Evolutionary conservation across 257 asterid species (phyloP).

Genomic region (Hygrophila difformis): DNA sequence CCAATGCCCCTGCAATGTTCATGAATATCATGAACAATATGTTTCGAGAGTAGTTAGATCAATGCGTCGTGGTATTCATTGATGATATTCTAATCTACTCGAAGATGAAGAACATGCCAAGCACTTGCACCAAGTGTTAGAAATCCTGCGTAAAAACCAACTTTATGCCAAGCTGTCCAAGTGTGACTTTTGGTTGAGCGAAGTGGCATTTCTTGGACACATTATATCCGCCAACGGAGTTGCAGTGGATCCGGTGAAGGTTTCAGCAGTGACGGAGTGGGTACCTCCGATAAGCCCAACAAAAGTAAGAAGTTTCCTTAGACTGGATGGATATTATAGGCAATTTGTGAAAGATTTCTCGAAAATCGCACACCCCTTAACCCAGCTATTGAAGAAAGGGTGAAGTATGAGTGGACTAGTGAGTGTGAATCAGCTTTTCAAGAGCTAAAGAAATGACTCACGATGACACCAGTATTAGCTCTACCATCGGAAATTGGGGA

Average conservation of each 20-base stretch:
- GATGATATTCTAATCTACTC: conserved; percentile 8
- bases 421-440: background rate
- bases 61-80: background rate
- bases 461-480: background rate
- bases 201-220: background rate
- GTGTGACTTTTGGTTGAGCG: conserved; percentile 4
- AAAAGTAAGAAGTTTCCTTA: background rate
- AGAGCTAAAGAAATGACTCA: background rate
- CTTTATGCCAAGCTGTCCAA: background rate
- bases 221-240: background rate
- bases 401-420: background rate
- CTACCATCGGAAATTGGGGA: background rate
- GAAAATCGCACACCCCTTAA: background rate
- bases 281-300: background rate
- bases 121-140: background rate
- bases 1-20: conserved; percentile 1
- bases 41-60: background rate
- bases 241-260: background rate
- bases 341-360: background rate
- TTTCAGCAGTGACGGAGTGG: background rate
- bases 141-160: background rate
- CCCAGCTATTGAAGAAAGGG: background rate
- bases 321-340: background rate
- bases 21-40: conserved; percentile 4
- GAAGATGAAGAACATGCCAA: background rate